Evolutionary conservation across 352 stramenopile species (phyloP).

Genomic region (Phytophthora agathidicida): DNA sequence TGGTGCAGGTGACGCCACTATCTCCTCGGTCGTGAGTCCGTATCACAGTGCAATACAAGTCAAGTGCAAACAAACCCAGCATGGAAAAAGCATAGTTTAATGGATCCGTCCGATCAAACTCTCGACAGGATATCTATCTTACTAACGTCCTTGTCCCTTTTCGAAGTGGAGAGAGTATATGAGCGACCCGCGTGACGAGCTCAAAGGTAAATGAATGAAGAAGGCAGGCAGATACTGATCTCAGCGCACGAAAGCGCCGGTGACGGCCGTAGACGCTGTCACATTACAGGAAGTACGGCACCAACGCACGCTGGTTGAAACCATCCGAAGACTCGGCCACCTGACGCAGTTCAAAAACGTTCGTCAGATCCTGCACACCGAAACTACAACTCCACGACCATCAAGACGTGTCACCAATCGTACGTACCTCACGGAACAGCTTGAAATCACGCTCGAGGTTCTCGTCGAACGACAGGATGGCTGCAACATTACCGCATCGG

Average conservation of each 20-base stretch:
- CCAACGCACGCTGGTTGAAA: conserved; percentile 73
- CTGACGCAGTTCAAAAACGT: conserved; percentile 34
- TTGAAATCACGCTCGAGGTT: conserved; percentile 90
- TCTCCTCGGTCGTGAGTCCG: conserved; percentile 18
- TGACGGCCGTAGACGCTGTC: conserved; percentile 14
- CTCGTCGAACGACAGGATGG: conserved; percentile 84
- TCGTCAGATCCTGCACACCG: conserved; percentile 13
- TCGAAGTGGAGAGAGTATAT: conserved; percentile 44
- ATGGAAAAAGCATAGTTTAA: conserved; percentile 42
- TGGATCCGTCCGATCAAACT: conserved; percentile 38
- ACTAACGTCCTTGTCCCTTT: conserved; percentile 50
- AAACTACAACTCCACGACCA: conserved; percentile 15
- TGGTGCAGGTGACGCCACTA: conserved; percentile 60
- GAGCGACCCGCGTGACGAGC: conserved; percentile 28
- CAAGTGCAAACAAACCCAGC: conserved; percentile 1
- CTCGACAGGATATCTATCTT: conserved; percentile 44
- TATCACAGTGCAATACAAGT: neutral
- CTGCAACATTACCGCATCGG: conserved; percentile 84
- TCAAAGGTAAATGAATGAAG: conserved; percentile 34
- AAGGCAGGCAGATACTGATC: conserved; percentile 20
- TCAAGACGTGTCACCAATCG: conserved; percentile 12
- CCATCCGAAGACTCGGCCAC: conserved; percentile 86
- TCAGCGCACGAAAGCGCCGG: conserved; percentile 4
- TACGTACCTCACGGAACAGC: conserved; percentile 87
- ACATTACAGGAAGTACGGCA: conserved; percentile 90